These are phyloP conservation scores for Daucus carota DNA, from an alignment of 129 eudicot species.

Conservation along the genomic window DNA sequence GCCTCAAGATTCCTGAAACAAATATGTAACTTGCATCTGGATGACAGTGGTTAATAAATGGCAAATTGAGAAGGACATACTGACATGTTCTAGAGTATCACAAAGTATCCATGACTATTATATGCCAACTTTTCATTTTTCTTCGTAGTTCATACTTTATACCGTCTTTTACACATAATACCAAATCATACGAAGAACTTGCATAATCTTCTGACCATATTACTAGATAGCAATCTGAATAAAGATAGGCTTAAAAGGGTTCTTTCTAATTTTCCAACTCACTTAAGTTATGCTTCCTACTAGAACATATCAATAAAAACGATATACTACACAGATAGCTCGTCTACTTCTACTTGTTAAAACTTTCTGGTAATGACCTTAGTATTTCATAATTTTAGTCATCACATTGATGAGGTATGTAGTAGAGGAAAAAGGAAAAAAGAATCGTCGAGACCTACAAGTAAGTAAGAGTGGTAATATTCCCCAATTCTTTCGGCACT, in stretches of 20 bases:
- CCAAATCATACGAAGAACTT: background rate
- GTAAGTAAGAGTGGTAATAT: slow-evolving; percentile 36
- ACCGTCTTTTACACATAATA: background rate
- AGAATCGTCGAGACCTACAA: slow-evolving; percentile 29
- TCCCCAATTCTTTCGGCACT: slow-evolving; percentile 51
- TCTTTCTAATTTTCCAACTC: background rate
- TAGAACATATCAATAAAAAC: background rate
- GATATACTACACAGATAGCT: background rate
- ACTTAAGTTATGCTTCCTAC: background rate
- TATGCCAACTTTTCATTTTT: background rate
- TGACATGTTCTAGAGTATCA: background rate
- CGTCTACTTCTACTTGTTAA: background rate
- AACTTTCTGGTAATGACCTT: background rate
- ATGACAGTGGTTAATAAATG: background rate
- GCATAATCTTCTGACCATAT: background rate
- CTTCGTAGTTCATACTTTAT: background rate
- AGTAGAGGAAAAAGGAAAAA: background rate
- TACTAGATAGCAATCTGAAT: background rate
- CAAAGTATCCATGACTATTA: background rate
- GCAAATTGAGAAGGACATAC: background rate
- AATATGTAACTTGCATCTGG: background rate
- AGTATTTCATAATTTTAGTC: background rate
- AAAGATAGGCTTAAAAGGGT: background rate
- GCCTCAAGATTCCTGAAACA: slow-evolving; percentile 2
- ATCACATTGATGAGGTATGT: background rate